phyloP scores from a whole-genome alignment of 257 asterid species.

The Vinca minor region DNA sequence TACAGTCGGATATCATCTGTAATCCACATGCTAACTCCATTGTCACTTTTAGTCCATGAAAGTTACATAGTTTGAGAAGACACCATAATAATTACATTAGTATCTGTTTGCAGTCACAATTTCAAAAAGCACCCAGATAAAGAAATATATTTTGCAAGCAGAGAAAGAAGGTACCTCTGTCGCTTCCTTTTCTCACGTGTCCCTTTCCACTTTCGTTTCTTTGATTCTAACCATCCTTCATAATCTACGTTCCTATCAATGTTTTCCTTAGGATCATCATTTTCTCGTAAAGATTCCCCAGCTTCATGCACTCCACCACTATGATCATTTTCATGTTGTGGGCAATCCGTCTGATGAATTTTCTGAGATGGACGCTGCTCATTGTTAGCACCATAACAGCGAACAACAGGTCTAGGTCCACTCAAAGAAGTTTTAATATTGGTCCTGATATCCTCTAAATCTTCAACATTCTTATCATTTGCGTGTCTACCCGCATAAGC shows the following conservation, averaged over 20 bases:
- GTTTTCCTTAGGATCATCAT: slow-evolving; percentile 37
- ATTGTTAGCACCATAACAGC: slow-evolving; percentile 36
- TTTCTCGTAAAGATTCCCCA: slow-evolving; percentile 28
- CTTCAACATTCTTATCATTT: slow-evolving; percentile 41
- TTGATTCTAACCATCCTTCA: slow-evolving; percentile 88
- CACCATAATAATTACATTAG: background rate
- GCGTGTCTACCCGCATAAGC: slow-evolving; percentile 23
- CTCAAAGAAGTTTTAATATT: slow-evolving; percentile 30
- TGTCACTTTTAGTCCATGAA: background rate
- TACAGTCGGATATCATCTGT: background rate
- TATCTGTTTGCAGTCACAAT: background rate
- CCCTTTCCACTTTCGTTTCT: slow-evolving; percentile 93
- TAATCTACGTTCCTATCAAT: slow-evolving; percentile 61
- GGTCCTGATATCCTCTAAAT: slow-evolving; percentile 74
- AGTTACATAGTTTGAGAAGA: background rate
- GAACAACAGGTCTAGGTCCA: slow-evolving; percentile 67
- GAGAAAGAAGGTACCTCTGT: slow-evolving; percentile 46
- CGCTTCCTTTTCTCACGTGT: slow-evolving; percentile 75
- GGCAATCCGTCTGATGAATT: slow-evolving; percentile 29
- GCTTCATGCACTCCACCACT: slow-evolving; percentile 24
- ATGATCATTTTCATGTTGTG: slow-evolving; percentile 27
- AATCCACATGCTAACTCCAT: background rate
- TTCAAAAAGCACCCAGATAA: slow-evolving; percentile 5
- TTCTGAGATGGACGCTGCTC: slow-evolving; percentile 29
- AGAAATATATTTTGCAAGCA: slow-evolving; percentile 1